These are phyloP conservation scores for Heracleum sosnowskyi DNA, from an alignment of 129 eudicot genomes.

Conservation along the genomic window DNA sequence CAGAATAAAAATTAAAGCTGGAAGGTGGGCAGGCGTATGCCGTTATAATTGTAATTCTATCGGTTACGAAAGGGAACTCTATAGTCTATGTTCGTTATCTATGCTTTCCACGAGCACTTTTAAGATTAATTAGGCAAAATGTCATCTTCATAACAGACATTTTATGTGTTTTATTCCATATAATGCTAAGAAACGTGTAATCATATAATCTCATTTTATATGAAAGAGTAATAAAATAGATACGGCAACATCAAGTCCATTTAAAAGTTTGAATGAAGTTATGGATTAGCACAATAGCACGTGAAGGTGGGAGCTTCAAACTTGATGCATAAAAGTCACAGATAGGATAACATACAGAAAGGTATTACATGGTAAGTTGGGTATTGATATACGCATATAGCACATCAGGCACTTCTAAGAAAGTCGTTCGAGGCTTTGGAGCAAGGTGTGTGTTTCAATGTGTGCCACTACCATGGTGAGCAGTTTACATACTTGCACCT, in stretches of 20 bases:
- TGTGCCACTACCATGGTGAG: not conserved
- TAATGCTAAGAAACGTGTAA: not conserved
- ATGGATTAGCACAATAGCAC: not conserved
- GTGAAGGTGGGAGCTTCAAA: not conserved
- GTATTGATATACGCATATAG: not conserved
- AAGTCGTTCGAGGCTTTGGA: not conserved
- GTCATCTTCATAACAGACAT: not conserved
- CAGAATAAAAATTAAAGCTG: constrained; percentile 17
- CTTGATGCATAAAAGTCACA: not conserved
- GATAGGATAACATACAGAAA: not conserved
- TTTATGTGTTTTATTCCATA: not conserved
- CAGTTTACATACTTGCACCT: not conserved
- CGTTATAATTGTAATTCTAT: constrained; percentile 8
- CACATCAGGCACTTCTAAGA: not conserved
- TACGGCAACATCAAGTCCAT: not conserved
- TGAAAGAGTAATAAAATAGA: not conserved
- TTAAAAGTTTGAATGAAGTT: not conserved
- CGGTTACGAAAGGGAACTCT: not conserved
- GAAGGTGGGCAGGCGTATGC: constrained; percentile 10
- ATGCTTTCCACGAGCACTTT: not conserved
- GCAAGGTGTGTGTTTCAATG: not conserved
- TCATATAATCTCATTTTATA: not conserved
- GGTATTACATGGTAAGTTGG: not conserved
- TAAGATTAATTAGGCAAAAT: not conserved
- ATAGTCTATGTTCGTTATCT: not conserved